These are phyloP conservation scores for Kluyveromyces sp. DNA, from an alignment of 1,139 yeast genomes.

Conservation along the genomic window DNA sequence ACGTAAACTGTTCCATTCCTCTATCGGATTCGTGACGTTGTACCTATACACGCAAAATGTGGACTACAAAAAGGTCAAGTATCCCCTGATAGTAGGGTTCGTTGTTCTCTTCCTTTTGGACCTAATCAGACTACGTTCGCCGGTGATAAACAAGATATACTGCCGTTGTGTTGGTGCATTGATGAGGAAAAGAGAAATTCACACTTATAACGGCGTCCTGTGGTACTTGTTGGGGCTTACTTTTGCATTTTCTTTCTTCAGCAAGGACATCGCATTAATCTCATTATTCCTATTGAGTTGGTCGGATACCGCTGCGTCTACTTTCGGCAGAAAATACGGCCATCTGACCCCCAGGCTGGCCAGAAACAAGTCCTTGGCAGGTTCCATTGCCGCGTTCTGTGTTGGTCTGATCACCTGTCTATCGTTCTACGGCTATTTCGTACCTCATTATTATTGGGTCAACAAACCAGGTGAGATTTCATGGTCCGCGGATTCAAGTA, in stretches of 20 bases:
- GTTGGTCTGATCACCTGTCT: constrained; percentile 65
- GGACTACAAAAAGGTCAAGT: constrained; percentile 48
- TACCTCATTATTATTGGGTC: constrained; percentile 50
- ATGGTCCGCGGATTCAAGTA: constrained; percentile 61
- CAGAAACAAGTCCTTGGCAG: constrained; percentile 76
- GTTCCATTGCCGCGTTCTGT: constrained; percentile 74
- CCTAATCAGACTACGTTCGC: constrained; percentile 54
- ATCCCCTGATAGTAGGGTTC: constrained; percentile 51
- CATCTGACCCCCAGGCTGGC: constrained; percentile 73
- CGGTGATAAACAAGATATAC: constrained; percentile 54
- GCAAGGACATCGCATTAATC: constrained; percentile 76
- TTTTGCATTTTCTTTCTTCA: constrained; percentile 58
- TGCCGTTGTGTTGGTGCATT: constrained; percentile 65
- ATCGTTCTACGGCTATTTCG: constrained; percentile 61
- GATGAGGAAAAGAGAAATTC: constrained; percentile 74
- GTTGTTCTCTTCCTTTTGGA: constrained; percentile 57
- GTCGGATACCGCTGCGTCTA: constrained; percentile 97
- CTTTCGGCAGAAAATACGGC: constrained; percentile 81
- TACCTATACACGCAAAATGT: constrained; percentile 62
- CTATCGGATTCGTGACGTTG: constrained; percentile 76
- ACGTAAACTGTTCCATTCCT: constrained; percentile 77
- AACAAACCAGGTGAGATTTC: constrained; percentile 48
- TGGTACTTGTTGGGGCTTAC: constrained; percentile 78
- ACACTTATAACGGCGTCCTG: constrained; percentile 70
- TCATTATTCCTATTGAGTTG: constrained; percentile 78